These are phyloP conservation scores for Malassezia restricta DNA, from an alignment of 1,284 basidiomycete species.

Conservation along the genomic window DNA sequence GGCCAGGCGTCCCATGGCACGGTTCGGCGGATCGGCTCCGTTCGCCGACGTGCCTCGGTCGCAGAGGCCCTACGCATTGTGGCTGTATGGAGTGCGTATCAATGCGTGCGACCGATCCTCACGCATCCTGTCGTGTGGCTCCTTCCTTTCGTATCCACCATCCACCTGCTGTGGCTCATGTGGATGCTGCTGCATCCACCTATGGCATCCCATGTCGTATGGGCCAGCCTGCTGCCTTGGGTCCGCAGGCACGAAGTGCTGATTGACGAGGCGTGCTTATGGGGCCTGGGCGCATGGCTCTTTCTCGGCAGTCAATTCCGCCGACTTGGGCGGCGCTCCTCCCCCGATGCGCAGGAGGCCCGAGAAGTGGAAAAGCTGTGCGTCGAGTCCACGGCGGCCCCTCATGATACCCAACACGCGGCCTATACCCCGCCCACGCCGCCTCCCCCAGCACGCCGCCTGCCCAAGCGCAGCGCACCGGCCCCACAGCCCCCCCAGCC, in stretches of 20 bases:
- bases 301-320: background rate
- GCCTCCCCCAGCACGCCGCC: too few species aligned
- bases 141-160: slow-evolving; percentile 5
- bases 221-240: slow-evolving; percentile 1
- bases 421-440: too few species aligned
- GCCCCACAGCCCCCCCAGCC: too few species aligned
- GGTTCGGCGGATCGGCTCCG: slow-evolving; percentile 5
- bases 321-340: background rate
- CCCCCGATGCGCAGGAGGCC: background rate
- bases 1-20: background rate
- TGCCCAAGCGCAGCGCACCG: too few species aligned
- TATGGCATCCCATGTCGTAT: background rate
- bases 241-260: background rate
- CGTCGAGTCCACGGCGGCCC: background rate
- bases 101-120: background rate
- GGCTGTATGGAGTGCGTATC: slow-evolving; percentile 8
- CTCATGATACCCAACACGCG: too few species aligned
- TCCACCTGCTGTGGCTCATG: slow-evolving; percentile 9
- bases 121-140: slow-evolving; percentile 3
- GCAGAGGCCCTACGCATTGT: background rate
- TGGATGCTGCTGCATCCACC: slow-evolving; percentile 10
- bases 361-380: background rate
- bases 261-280: slow-evolving; percentile 4
- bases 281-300: slow-evolving; percentile 5
- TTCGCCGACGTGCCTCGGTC: slow-evolving; percentile 2